A percentile compares a stretch with the other conserved stretches of the same genome.
Conservation (phyloP, 352 stramenopile species). For the Elongisporangium anandrum region DNA sequence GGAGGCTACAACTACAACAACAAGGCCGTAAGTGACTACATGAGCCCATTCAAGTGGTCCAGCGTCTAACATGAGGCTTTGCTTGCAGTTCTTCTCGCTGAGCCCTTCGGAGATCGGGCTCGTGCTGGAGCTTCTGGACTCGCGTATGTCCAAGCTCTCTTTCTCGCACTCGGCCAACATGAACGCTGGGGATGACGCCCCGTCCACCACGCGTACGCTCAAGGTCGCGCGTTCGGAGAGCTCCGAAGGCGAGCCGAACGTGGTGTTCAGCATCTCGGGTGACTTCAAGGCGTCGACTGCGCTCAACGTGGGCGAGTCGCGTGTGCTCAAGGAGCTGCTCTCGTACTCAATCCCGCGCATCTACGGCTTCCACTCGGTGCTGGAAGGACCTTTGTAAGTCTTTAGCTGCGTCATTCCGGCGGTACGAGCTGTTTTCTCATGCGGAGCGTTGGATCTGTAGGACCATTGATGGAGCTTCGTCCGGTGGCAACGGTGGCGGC, state of each 20-base stretch:
- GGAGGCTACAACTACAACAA: slow-evolving; percentile 78
- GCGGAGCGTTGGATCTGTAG: slow-evolving; percentile 10
- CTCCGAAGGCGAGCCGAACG: slow-evolving; percentile 40
- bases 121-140: slow-evolving; percentile 73
- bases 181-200: slow-evolving; percentile 52
- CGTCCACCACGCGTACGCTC: slow-evolving; percentile 41
- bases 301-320: slow-evolving; percentile 67
- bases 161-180: slow-evolving; percentile 78
- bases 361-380: slow-evolving; percentile 69
- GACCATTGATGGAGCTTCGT: slow-evolving; percentile 40
- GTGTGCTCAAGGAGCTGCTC: slow-evolving; percentile 68
- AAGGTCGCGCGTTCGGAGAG: slow-evolving; percentile 36
- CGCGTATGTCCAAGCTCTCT: slow-evolving; percentile 53
- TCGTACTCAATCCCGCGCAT: slow-evolving; percentile 73
- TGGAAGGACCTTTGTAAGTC: slow-evolving; percentile 68
- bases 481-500: slow-evolving; percentile 23
- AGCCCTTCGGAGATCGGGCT: slow-evolving; percentile 74
- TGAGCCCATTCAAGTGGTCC: neutral
- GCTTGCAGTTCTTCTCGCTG: slow-evolving; percentile 72
- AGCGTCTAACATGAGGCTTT: slow-evolving; percentile 8
- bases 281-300: slow-evolving; percentile 45
- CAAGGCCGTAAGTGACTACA: slow-evolving; percentile 47
- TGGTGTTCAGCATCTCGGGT: slow-evolving; percentile 55
- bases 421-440: neutral
- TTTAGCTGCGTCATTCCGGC: no score